phyloP scores from a whole-genome alignment of 768 basidiomycete genomes.

The Porpolomopsis calyptriformis region DNA sequence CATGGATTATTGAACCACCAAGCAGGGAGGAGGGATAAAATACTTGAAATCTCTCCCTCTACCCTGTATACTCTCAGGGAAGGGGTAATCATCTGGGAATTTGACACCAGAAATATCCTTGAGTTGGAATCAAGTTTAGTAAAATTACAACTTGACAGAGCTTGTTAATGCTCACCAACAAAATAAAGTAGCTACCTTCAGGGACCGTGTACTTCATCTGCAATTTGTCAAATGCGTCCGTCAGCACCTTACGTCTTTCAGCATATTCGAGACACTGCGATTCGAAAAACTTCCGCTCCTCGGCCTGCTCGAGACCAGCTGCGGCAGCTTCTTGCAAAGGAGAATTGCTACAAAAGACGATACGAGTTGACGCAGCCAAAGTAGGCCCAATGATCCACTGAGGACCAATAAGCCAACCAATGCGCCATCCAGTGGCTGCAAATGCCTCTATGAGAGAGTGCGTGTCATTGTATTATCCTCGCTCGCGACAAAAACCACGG shows the following conservation, averaged over 20 bases:
- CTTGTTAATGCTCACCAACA: constrained; percentile 45
- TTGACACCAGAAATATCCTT: constrained; percentile 72
- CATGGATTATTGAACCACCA: constrained; percentile 7
- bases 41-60: constrained; percentile 84
- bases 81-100: constrained; percentile 78
- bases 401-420: constrained; percentile 94
- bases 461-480: neutral
- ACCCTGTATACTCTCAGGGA: constrained; percentile 64
- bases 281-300: constrained; percentile 64
- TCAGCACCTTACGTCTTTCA: constrained; percentile 67
- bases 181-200: constrained; percentile 84
- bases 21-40: constrained; percentile 9
- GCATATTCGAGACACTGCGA: constrained; percentile 67
- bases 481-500: neutral
- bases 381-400: constrained; percentile 73
- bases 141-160: neutral
- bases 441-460: constrained; percentile 66
- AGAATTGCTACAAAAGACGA: constrained; percentile 92
- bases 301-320: constrained; percentile 74
- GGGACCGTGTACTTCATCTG: constrained; percentile 82
- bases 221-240: constrained; percentile 68
- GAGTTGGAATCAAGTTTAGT: constrained; percentile 10
- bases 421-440: constrained; percentile 93
- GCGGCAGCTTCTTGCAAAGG: constrained; percentile 93
- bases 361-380: constrained; percentile 83